Evolutionary conservation across 1,139 yeast genomes (phyloP).

Genomic region (Saccharomyces hybrid): DNA sequence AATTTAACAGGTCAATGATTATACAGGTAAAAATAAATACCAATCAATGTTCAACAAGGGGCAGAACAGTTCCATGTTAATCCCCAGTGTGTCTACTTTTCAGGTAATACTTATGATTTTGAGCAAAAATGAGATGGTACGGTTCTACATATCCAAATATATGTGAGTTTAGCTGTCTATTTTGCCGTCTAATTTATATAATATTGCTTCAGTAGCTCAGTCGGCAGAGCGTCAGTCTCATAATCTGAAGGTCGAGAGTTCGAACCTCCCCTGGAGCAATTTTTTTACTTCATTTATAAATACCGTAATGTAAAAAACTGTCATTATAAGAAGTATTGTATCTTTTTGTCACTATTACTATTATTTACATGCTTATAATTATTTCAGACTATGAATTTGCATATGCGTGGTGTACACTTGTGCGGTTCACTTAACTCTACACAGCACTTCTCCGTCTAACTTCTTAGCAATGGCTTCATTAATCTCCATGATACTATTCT

Average conservation of each 20-base stretch:
- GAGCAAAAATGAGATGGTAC: no score
- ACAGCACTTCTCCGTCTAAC: slow-evolving; percentile 68
- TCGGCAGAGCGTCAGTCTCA: slow-evolving; percentile 41
- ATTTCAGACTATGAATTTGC: neutral
- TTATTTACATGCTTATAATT: neutral
- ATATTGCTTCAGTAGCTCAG: slow-evolving; percentile 36
- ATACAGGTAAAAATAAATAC: no score
- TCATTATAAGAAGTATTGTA: neutral
- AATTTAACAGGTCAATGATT: no score
- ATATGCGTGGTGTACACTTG: neutral
- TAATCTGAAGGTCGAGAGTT: slow-evolving; percentile 40
- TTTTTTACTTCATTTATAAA: slow-evolving; percentile 10
- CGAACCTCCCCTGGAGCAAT: slow-evolving; percentile 48
- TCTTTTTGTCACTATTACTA: neutral
- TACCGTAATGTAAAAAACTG: no score
- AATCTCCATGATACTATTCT: slow-evolving; percentile 55
- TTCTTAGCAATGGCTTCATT: slow-evolving; percentile 79
- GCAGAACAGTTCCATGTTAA: no score
- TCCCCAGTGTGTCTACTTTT: no score
- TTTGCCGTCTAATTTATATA: neutral
- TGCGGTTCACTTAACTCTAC: slow-evolving; percentile 48
- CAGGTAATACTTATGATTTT: no score
- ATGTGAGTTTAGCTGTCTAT: no score
- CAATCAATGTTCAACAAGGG: no score
- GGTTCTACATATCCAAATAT: no score